Evolutionary conservation across 768 basidiomycete species (phyloP), one percentile per base, ranked within the genome.

Genomic region (Lentinula boryana): DNA sequence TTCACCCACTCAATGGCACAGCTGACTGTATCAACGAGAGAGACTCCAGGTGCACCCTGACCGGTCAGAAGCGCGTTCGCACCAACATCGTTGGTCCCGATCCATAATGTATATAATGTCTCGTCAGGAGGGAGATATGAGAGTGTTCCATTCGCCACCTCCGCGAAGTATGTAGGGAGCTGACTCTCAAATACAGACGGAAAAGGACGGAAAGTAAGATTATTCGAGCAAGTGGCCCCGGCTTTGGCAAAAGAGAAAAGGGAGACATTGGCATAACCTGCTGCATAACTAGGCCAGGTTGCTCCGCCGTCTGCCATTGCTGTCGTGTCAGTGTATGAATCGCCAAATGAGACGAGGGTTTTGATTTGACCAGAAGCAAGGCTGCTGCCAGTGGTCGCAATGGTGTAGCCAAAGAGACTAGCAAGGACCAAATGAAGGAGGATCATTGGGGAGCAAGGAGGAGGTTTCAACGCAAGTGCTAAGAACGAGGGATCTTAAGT

Each of bases 181-280:
- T 86, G 80, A 67, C 75, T 77, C 66, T 83, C 83, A 63, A 84
- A 81, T 38, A 88, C 68, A 0, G 84, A 76, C 0, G 86, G 86
- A 69, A 80, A 86, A 0, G 83, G 80, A 4, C 83, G 74, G 68
- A 74, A 75, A 3, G 85, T 87, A 63, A 87, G 69, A 40, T 80
- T 75, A 68, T 88, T 87, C 4, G 84, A 86, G 68, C 87, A 89
- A 0, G 84, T 83, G 10, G 84, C 87, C 0, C 87, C 87, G 1
- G 84, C 76, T 12, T 76, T 74, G 0, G 87, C 86, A 66, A 82
- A 86, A 4, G 84, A 82, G 69, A 78, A 80, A 9, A 81, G 72
- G 52, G 70, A 64, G 51, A 78, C 74, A 13, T 70, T 62, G 1
- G 76, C 76, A 53, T 80, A 75, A 49, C 67, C 69, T 5, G 78